phyloP scores from a whole-genome alignment of 2,329 filamentous ascomycete species.

The Xylaria sp. region DNA sequence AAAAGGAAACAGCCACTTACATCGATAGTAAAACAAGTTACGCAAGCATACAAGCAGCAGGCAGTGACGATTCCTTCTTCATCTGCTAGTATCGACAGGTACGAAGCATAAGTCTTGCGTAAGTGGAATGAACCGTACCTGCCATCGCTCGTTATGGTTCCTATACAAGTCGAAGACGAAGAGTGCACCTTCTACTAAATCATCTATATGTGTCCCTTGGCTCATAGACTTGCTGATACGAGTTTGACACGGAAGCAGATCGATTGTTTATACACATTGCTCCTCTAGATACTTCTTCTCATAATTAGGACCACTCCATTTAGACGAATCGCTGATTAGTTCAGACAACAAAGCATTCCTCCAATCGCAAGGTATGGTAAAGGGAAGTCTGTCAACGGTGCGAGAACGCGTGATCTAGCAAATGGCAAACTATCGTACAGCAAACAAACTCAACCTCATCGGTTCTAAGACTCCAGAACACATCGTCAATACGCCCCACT shows the following conservation, averaged over 20 bases:
- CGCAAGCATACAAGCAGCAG: background rate
- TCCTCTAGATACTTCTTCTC: constrained; percentile 3
- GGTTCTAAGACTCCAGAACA: background rate
- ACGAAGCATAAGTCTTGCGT: constrained; percentile 1
- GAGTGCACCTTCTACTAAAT: constrained; percentile 1
- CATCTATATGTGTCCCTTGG: background rate
- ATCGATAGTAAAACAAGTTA: constrained; percentile 4
- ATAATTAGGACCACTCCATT: background rate
- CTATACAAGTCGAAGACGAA: constrained; percentile 2
- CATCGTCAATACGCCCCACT: constrained; percentile 16
- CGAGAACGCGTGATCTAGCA: background rate
- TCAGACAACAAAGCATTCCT: background rate
- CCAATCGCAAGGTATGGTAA: background rate
- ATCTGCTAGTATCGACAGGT: constrained; percentile 10
- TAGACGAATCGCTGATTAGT: constrained; percentile 1
- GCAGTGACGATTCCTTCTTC: background rate
- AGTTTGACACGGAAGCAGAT: background rate
- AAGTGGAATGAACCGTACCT: background rate
- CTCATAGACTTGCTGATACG: background rate
- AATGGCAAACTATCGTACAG: background rate
- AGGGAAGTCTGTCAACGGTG: background rate
- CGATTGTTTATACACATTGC: background rate
- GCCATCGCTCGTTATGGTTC: background rate
- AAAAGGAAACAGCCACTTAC: background rate
- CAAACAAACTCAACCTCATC: background rate